Evolutionary conservation across 352 stramenopile genomes (phyloP), one percentile per base, ranked within the genome.

Genomic region (Pythium aristosporum): DNA sequence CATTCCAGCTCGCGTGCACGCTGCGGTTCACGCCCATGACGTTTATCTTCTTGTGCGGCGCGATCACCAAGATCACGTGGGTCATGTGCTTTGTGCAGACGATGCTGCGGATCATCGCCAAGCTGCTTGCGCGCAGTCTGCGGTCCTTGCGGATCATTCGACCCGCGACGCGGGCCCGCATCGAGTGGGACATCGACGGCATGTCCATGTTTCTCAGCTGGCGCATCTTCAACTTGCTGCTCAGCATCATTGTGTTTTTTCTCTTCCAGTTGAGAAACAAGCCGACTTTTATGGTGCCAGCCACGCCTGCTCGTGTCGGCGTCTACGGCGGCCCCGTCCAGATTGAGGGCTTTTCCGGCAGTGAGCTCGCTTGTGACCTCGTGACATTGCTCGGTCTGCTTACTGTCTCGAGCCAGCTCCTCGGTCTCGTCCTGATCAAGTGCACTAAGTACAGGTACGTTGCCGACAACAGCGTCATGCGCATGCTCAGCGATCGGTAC

Each of bases 81-180:
- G 50, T 87, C 48, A 77, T 89, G 65, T 89, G 80, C 18, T 64
- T 77, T 10, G 43, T 73, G 13, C 80, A 89, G 57, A 78, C 76
- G 2, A 18, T 76, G 0, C 30, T 77, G 5, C 67, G 77, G 5
- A 13, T 78, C 0, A 0, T 71, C 1, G 23, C 80, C 18, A 87
- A 87, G 18, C 8, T 86, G 6, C 21, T 42, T 3, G 54, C 72
- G 18, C 67, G 72, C 3, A 66, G 64, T 0, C 30, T 85, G 23
- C 81, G 76, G 46, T 56, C 61, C 5, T 62, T 77, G 28, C 71
- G 77, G 23, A 7, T 86, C 10, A 73, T 88, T 10, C 66, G 67
- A 2, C 47, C 68, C 7, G 18, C 68, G 2, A 76, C 71, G 23
- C 70, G 68, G 0, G 54, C 80, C 0, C 69, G 65, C 7, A 57